Conservation (phyloP, 805 yeast species). For the Wickerhamomyces bisporus region DNA sequence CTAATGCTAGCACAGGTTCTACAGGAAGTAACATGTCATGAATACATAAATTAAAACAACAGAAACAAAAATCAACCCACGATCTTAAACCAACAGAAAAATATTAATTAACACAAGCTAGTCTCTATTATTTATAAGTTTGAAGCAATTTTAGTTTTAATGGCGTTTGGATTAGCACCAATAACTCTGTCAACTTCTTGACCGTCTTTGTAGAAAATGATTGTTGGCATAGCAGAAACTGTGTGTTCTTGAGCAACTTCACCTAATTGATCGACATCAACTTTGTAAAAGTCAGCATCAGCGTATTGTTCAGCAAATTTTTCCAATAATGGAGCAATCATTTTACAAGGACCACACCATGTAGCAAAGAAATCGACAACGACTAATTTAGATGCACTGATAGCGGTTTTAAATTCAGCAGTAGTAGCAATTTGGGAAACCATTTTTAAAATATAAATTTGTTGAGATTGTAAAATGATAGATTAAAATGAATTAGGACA, state of each 20-base stretch:
- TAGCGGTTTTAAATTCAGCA: conserved; percentile 63
- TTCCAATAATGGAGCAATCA: conserved; percentile 90
- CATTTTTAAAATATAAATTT: conserved; percentile 32
- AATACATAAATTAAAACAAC: too few species aligned
- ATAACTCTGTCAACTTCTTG: conserved; percentile 71
- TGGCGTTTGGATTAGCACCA: conserved; percentile 86
- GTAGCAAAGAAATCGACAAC: conserved; percentile 95
- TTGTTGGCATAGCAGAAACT: conserved; percentile 60
- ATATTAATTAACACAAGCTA: neutral
- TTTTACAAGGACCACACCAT: conserved; percentile 99
- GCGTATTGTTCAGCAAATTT: conserved; percentile 63
- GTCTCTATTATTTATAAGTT: conserved; percentile 33
- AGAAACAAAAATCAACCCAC: too few species aligned
- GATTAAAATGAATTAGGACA: neutral
- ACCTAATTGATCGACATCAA: conserved; percentile 84
- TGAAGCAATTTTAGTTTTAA: conserved; percentile 60
- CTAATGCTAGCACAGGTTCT: too few species aligned
- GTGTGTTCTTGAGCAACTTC: conserved; percentile 65
- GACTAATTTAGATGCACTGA: conserved; percentile 62
- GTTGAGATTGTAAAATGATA: too few species aligned
- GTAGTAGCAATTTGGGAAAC: conserved; percentile 45
- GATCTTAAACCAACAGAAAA: too few species aligned
- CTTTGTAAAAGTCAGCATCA: conserved; percentile 73
- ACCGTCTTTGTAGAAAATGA: conserved; percentile 79
- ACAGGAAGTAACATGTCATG: too few species aligned